Evolutionary conservation across 2,329 filamentous ascomycete species (phyloP).

Genomic region (Trichoderma sp.): DNA sequence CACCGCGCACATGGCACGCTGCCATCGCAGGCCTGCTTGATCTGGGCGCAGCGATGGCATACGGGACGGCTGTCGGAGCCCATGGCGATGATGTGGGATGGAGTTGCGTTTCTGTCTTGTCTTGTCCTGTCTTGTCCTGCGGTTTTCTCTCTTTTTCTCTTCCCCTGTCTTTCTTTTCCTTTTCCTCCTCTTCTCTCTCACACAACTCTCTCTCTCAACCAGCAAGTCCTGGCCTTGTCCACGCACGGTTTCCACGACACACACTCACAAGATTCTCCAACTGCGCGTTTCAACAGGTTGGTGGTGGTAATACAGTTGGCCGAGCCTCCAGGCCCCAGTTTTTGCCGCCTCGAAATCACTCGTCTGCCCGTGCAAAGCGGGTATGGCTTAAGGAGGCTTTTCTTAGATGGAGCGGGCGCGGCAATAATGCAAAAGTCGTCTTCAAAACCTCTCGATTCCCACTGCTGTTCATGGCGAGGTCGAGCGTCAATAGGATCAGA

Average conservation of each 20-base stretch:
- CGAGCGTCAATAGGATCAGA: background rate
- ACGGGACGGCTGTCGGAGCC: conserved; percentile 32
- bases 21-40: conserved; percentile 38
- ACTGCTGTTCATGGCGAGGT: conserved; percentile 8
- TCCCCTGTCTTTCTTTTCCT: background rate
- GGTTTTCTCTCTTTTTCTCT: background rate
- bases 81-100: conserved; percentile 23
- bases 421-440: background rate
- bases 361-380: conserved; percentile 6
- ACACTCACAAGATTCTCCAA: background rate
- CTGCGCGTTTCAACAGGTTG: background rate
- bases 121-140: background rate
- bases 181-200: background rate
- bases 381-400: background rate
- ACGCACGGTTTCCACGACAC: background rate
- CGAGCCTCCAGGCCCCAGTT: conserved; percentile 12
- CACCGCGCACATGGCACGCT: conserved; percentile 35
- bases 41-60: conserved; percentile 37
- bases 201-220: background rate
- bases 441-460: background rate
- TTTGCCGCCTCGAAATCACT: conserved; percentile 16
- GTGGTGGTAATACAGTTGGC: conserved; percentile 2
- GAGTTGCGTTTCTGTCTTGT: background rate
- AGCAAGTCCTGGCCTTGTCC: background rate
- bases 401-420: background rate